Conservation (phyloP, 768 basidiomycete genomes). For the Rhizopogon sp. region DNA sequence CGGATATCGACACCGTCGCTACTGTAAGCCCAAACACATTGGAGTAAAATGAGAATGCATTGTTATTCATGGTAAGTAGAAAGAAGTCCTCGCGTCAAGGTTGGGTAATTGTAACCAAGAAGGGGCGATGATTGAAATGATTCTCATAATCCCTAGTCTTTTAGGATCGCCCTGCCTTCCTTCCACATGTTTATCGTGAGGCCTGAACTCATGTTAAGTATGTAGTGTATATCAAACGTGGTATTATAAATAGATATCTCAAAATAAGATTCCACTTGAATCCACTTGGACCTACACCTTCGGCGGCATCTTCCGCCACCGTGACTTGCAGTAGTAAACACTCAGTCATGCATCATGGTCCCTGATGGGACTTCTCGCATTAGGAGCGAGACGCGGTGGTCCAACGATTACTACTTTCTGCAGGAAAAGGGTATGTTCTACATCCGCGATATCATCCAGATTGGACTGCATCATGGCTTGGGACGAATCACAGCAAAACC, state of each 20-base stretch:
- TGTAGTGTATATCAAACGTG: too few species aligned
- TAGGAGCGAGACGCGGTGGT: constrained; percentile 13
- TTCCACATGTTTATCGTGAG: too few species aligned
- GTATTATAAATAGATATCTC: too few species aligned
- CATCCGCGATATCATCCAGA: constrained; percentile 18
- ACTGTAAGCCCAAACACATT: not conserved
- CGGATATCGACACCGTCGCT: not conserved
- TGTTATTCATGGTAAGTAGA: not conserved
- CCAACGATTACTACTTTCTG: constrained; percentile 11
- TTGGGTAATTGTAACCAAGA: not conserved
- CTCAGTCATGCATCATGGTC: not conserved
- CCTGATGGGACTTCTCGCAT: not conserved
- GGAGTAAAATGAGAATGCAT: not conserved
- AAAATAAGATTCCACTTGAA: too few species aligned
- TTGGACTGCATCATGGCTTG: constrained; percentile 27
- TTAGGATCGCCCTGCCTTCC: too few species aligned
- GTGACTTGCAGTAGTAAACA: too few species aligned
- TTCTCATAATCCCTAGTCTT: not conserved
- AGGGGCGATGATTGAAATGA: not conserved
- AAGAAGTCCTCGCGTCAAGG: too few species aligned
- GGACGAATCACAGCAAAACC: not conserved
- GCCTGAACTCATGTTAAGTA: too few species aligned
- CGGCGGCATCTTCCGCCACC: too few species aligned
- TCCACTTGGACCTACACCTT: too few species aligned
- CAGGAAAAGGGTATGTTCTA: constrained; percentile 18